Evolutionary conservation across 176 grass and related monocot genomes (phyloP).

Genomic region (Aegilops sharonensis): DNA sequence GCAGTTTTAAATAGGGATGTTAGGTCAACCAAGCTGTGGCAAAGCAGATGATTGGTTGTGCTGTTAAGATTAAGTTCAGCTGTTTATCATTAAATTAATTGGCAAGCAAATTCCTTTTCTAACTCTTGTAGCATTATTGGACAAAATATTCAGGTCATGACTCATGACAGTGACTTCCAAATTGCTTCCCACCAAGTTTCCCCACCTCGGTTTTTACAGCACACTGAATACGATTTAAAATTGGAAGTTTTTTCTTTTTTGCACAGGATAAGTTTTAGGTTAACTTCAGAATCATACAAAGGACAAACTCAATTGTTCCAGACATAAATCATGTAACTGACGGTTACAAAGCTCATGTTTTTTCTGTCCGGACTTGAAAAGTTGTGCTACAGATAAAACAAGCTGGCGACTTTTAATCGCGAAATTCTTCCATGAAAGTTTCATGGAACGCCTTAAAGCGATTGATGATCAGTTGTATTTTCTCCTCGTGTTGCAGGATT

Average conservation of each 20-base stretch:
- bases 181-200: constrained; percentile 8
- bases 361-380: neutral
- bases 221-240: neutral
- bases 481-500: constrained; percentile 70
- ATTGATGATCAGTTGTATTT: constrained; percentile 48
- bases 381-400: neutral
- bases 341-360: neutral
- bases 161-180: constrained; percentile 33
- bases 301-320: neutral
- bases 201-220: constrained; percentile 6
- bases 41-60: constrained; percentile 20
- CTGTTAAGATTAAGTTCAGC: constrained; percentile 17
- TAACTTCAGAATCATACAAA: neutral
- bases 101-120: constrained; percentile 24
- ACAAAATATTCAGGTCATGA: constrained; percentile 17
- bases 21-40: constrained; percentile 33
- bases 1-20: constrained; percentile 36
- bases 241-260: neutral
- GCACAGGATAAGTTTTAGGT: neutral
- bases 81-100: neutral
- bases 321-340: neutral
- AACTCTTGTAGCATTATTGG: constrained; percentile 25
- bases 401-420: neutral
- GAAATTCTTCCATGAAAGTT: constrained; percentile 71
- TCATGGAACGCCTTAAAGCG: constrained; percentile 61